Base-by-base conservation (phyloP, 2,329 filamentous ascomycete species). In the Myrmaecium sp. region DNA sequence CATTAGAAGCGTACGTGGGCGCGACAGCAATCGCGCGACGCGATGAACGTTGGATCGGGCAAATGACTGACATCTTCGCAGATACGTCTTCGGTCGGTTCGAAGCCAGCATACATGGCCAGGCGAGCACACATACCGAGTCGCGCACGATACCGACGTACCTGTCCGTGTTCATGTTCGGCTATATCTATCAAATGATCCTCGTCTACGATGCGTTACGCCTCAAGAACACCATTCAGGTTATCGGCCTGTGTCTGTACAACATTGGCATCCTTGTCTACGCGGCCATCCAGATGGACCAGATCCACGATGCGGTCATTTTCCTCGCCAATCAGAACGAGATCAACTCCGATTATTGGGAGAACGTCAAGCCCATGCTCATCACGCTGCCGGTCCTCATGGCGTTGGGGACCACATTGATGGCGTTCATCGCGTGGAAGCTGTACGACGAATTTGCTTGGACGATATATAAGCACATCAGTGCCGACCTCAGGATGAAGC, bases 381-480 rank as follows among this genome's bases (percentile, higher is more conserved):
- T 94, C 35, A 77, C 86, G 7, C 82, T 91, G 29, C 89, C 89
- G 0, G 73, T 69, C 40, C 69, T 98, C 31, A 77, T 95, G 37
- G 82, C 70, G 1, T 54, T 91, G 16, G 69, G 69, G 16, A 86
- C 79, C 3, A 36, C 84, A 5, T 44, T 71, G 28, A 74, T 95
- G 63, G 64, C 63, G 9, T 76, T 82, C 34, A 60, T 84, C 27
- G 74, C 86, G 2, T 95, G 83, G 79, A 94, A 93, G 58, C 66
- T 98, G 17, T 95, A 98, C 49, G 83, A 93, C 46, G 86, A 94
- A 52, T 98, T 98, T 54, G 86, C 89, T 7, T 98, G 89, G 89
- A 89, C 89, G 31, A 98, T 98, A 45, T 83, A 98, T 56, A 98
- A 98, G 63, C 84, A 92, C 53, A 98, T 98, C 48, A 92, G 84